Conservation (phyloP, 2,329 filamentous ascomycete species). For the Hymenoscyphus fructigenus region DNA sequence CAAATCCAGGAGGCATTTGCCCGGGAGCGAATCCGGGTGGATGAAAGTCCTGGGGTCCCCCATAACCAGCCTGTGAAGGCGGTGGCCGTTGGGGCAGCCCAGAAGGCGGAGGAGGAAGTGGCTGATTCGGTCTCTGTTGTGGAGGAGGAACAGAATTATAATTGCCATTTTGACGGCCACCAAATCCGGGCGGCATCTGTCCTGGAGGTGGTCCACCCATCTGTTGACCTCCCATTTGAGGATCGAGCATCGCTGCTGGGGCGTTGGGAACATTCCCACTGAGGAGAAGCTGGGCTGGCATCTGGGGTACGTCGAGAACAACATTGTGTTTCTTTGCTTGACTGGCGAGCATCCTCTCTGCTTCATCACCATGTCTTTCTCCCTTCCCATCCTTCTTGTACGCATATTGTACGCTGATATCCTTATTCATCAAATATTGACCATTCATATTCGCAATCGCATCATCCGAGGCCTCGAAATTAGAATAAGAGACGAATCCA, state of each 20-base stretch:
- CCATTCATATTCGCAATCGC: conserved; percentile 92
- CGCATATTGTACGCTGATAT: conserved; percentile 94
- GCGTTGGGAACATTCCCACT: conserved; percentile 43
- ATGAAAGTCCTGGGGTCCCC: conserved; percentile 58
- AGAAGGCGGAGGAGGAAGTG: conserved; percentile 56
- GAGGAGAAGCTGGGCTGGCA: conserved; percentile 40
- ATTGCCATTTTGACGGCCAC: conserved; percentile 23
- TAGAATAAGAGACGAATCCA: conserved; percentile 89
- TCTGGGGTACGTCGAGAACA: conserved; percentile 60
- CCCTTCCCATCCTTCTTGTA: conserved; percentile 99
- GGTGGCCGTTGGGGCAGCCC: conserved; percentile 66
- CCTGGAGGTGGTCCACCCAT: conserved; percentile 27
- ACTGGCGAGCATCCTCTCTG: conserved; percentile 85
- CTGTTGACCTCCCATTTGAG: conserved; percentile 18
- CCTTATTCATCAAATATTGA: conserved; percentile 95
- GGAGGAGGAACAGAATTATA: conserved; percentile 37
- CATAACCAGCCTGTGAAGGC: conserved; percentile 65
- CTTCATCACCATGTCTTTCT: conserved; percentile 90
- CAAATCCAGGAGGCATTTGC: conserved; percentile 45
- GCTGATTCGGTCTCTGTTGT: conserved; percentile 43
- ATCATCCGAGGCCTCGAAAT: conserved; percentile 91
- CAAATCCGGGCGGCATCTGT: conserved; percentile 33
- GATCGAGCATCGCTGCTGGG: conserved; percentile 42
- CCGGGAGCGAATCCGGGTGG: conserved; percentile 42
- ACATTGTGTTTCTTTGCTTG: conserved; percentile 96